These are phyloP conservation scores for Peniophora sp. DNA, from an alignment of 1,284 basidiomycete genomes.

Conservation along the genomic window DNA sequence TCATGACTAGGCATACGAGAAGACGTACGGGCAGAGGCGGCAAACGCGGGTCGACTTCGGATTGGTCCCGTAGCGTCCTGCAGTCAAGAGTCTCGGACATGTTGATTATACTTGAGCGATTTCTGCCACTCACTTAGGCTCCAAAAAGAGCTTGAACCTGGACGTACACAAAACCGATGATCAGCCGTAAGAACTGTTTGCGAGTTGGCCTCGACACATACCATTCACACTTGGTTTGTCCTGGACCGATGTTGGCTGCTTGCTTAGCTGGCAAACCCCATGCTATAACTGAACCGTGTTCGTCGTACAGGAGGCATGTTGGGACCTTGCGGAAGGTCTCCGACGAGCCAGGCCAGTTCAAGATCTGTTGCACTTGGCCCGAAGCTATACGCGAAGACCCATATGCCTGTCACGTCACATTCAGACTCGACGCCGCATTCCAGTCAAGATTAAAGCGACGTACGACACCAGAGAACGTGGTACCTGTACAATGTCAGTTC, in stretches of 20 bases:
- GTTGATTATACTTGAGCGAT: neutral
- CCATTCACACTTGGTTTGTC: constrained; percentile 68
- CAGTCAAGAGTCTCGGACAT: too few relatives aligned
- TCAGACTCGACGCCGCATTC: neutral
- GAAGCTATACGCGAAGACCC: constrained; percentile 75
- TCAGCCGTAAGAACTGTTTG: neutral
- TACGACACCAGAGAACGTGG: constrained; percentile 78
- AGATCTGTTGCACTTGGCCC: constrained; percentile 68
- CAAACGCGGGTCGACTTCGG: constrained; percentile 59
- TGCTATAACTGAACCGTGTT: constrained; percentile 57
- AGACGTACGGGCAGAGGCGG: constrained; percentile 65
- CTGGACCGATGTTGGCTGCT: constrained; percentile 57
- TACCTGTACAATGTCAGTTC: constrained; percentile 37
- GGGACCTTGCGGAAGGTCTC: constrained; percentile 79
- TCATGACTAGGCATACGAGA: neutral
- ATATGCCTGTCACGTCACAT: constrained; percentile 46
- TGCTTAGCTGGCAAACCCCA: constrained; percentile 75
- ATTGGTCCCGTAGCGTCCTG: constrained; percentile 56
- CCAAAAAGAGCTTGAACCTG: constrained; percentile 76
- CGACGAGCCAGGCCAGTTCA: constrained; percentile 71
- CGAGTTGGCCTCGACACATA: constrained; percentile 11
- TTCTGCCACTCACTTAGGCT: constrained; percentile 39
- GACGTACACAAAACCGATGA: constrained; percentile 13
- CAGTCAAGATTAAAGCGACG: constrained; percentile 21
- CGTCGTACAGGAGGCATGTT: constrained; percentile 71